Evolutionary conservation across 2,329 filamentous ascomycete genomes (phyloP).

Genomic region (Venturia effusa): DNA sequence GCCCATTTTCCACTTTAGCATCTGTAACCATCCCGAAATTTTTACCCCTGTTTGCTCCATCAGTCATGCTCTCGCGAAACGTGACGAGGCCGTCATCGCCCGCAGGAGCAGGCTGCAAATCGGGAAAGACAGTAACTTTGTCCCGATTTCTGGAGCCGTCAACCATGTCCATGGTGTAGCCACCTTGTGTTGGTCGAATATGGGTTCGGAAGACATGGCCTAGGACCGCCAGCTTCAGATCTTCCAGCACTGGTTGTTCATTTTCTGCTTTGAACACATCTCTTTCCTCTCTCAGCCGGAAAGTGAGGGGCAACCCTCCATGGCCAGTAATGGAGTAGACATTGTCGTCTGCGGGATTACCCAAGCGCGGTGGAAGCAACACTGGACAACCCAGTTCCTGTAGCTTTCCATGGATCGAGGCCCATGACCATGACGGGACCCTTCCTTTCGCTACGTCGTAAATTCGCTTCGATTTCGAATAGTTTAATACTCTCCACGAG

Average conservation of each 20-base stretch:
- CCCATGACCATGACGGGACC: neutral
- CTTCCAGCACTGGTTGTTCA: neutral
- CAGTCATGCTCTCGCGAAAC: neutral
- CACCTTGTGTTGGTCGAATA: neutral
- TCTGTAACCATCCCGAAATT: neutral
- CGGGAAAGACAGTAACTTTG: neutral
- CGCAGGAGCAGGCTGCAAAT: neutral
- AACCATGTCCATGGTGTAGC: neutral
- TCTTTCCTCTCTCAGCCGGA: neutral
- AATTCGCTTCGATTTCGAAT: neutral
- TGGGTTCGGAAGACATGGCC: neutral
- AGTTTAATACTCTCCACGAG: neutral
- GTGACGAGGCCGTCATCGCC: neutral
- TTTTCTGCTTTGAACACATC: neutral
- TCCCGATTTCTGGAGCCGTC: neutral
- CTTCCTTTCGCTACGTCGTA: neutral
- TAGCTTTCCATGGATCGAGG: neutral
- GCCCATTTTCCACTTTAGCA: neutral
- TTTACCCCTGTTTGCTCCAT: neutral
- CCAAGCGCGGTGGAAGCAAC: neutral
- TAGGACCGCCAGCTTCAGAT: neutral
- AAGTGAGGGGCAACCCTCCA: neutral
- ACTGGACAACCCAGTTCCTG: neutral
- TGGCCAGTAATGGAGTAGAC: neutral
- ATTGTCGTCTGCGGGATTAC: neutral